These are phyloP conservation scores for Plenodomus tracheiphilus DNA, from an alignment of 2,329 filamentous ascomycete genomes.

Conservation along the genomic window DNA sequence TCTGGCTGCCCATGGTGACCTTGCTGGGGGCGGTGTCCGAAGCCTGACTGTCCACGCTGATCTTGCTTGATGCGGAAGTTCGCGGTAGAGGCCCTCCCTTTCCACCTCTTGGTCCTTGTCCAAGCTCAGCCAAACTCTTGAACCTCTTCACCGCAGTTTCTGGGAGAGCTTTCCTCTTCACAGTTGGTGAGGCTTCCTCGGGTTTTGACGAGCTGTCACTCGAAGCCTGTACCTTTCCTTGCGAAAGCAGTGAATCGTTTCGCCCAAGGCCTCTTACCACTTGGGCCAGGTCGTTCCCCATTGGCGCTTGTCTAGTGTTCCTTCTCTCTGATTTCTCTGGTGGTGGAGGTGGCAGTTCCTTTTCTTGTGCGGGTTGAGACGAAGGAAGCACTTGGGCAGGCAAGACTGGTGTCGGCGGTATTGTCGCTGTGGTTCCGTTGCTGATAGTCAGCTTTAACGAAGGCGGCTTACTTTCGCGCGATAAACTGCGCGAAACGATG, in stretches of 20 bases:
- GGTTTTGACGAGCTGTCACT: slow-evolving; percentile 2
- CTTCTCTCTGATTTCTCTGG: slow-evolving; percentile 38
- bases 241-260: slow-evolving; percentile 36
- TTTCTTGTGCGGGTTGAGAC: slow-evolving; percentile 18
- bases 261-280: slow-evolving; percentile 20
- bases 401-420: slow-evolving; percentile 30
- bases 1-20: slow-evolving; percentile 3
- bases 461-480: slow-evolving; percentile 40
- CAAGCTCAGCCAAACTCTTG: slow-evolving; percentile 33
- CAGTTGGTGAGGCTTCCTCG: slow-evolving; percentile 8
- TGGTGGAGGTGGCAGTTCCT: slow-evolving; percentile 40
- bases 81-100: slow-evolving; percentile 27
- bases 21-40: slow-evolving; percentile 1
- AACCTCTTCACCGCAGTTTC: slow-evolving; percentile 25
- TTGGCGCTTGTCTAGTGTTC: slow-evolving; percentile 12
- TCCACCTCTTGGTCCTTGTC: slow-evolving; percentile 33
- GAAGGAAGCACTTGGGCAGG: slow-evolving; percentile 14
- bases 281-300: slow-evolving; percentile 30
- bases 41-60: slow-evolving; percentile 11
- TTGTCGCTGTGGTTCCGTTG: slow-evolving; percentile 44
- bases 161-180: slow-evolving; percentile 35
- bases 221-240: slow-evolving; percentile 11
- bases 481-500: slow-evolving; percentile 39
- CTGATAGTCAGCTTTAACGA: slow-evolving; percentile 38
- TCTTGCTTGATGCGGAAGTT: slow-evolving; percentile 22